Percentiles rank a stretch among this genome's conserved stretches.
Evolutionary conservation across 495 filamentous ascomycete species (phyloP).

Genomic region (Pseudomonodictys pantanalensis): DNA sequence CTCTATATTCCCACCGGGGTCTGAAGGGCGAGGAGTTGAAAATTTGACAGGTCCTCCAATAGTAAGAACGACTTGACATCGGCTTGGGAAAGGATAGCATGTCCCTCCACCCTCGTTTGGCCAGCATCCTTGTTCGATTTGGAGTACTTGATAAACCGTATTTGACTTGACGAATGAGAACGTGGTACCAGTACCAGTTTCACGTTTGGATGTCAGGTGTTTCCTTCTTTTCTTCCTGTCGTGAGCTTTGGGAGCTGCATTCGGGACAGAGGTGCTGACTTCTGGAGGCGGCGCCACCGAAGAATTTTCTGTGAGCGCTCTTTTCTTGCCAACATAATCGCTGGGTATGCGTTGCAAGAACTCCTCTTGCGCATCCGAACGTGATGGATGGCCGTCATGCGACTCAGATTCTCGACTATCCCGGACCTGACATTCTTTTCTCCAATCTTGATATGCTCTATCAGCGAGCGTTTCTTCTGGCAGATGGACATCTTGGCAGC

Average conservation of each 20-base stretch:
- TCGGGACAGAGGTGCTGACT: no score
- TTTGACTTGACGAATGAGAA: slow-evolving; percentile 7
- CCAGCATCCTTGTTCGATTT: slow-evolving; percentile 6
- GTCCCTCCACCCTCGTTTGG: background rate
- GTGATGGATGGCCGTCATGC: no score
- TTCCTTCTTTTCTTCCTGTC: background rate
- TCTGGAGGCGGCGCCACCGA: no score
- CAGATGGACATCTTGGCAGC: no score
- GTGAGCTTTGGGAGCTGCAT: background rate
- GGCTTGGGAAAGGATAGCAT: background rate
- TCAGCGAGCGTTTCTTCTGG: background rate
- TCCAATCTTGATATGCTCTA: background rate
- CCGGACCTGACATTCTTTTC: background rate
- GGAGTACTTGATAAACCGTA: slow-evolving; percentile 7
- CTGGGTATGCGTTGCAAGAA: no score
- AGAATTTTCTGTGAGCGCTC: no score
- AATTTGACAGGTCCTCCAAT: background rate
- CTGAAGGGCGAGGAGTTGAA: background rate
- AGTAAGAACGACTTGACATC: background rate
- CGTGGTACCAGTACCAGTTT: slow-evolving; percentile 6
- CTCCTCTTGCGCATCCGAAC: no score
- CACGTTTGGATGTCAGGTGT: no score
- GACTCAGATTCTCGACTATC: no score
- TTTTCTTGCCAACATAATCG: no score
- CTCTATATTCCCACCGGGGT: no score